Base-by-base conservation (phyloP, 257 asterid species). In the Plantago ovata region DNA sequence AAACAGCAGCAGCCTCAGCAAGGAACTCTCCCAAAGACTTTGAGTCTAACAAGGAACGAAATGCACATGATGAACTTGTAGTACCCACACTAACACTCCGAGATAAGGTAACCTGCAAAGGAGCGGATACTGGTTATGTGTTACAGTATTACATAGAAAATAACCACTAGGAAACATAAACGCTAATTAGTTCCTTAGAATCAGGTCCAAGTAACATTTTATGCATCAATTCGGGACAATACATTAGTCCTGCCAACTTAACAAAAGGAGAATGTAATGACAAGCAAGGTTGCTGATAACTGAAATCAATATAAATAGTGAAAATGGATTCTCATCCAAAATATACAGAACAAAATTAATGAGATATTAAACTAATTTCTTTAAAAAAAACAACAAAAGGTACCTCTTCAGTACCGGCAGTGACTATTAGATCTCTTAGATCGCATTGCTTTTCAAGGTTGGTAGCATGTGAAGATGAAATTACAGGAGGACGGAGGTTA, bases 401-500 rank as follows among this genome's bases (percentile, higher is more conserved):
- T 82, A 92, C 98, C 96, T 92, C 95, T 68, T 84, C 84, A 64
- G 65, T 66, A 53, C 81, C 77, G 42, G 86, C 58, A 60, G 79
- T 74, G 68, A 66, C 81, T 72, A 82, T 85, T 69, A 84, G 60
- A 66, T 80, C 87, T 67, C 94, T 88, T 72, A 88, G 73, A 71
- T 84, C 91, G 56, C 70, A 82, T 69, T 82, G 84, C 67, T 84
- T 92, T 64, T 88, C 96, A 51, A 67, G 61, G 70, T 80, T 82
- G 38, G 80, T 43, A 56, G 77, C 61, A 69, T 68, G 65, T 39
- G 80, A 54, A 59, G 94, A 56, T 71, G 94, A 73, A 49, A 69
- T 72, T 61, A 70, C 75, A 73, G 96, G 98, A 68, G 98, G 96
- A 62, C 67, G 95, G 63, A 92, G 96, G 65, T 88, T 88, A 68